Evolutionary conservation across 2,329 filamentous ascomycete genomes (phyloP), one percentile per base, ranked within the genome.

Genomic region (Elsinoe necatrix): DNA sequence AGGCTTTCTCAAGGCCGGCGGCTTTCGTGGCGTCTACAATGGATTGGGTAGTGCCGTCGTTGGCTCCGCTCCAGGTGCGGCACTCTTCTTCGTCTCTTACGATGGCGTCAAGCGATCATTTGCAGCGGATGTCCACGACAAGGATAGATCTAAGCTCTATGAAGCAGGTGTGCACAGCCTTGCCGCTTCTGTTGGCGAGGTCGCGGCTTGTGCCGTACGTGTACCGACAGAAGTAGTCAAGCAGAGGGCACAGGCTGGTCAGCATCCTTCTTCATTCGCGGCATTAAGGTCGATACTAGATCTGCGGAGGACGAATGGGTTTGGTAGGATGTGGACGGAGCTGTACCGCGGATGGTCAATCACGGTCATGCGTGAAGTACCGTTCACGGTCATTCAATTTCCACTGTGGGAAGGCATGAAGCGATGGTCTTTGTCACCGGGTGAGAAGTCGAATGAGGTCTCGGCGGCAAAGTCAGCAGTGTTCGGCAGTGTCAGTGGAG

Each of bases 161-260:
- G 69, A 70, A n/a, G 69, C 73, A 0, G 67, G 68, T 1, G 66
- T 67, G 35, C 91, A 96, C 73, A 96, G 96, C 83, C 68, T 85
- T 1, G 91, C 93, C 1, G 93, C 91, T 1, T 87, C 83, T 43
- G 68, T 91, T 45, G 95, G 93, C 55, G 93, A 98, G 72, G 78
- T 97, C 1, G 89, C 92, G 2, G 95, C 93, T 0, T 98, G 93
- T 71, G 84, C 90, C 1, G 84, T 98, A 5, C 79, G 93, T 56
- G 93, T 98, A 18, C 93, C 93, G 7, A 97, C 91, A 0, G 93
- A 98, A 70, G 93, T 98, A 3, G 81, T 98, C 65, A 98, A 98
- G 80, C 93, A 97, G 77, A 81, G 95, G 58, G 91, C 93, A 16
- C 93, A 98, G 73, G 93, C 93, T 0, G 83, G 84, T 4, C 84